Evolutionary conservation across 2,329 filamentous ascomycete species (phyloP).

Genomic region (Cadophora luteo-olivacea): DNA sequence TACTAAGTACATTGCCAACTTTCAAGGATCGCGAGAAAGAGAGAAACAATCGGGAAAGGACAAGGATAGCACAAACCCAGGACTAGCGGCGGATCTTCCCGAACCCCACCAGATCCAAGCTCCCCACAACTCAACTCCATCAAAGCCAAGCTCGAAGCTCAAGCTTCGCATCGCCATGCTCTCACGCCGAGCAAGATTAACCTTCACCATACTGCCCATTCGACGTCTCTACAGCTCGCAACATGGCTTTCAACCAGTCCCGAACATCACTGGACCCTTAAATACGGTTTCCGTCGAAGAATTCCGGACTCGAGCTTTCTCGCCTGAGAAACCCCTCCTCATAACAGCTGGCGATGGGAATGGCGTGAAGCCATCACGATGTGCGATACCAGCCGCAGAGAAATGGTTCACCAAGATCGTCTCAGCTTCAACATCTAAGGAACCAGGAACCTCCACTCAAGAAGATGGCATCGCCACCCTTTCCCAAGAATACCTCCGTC

Average conservation of each 20-base stretch:
- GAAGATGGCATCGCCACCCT: slow-evolving; percentile 12
- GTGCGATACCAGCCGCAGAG: slow-evolving; percentile 55
- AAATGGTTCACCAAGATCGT: slow-evolving; percentile 62
- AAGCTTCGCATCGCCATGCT: slow-evolving; percentile 16
- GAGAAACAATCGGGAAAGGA: too few relatives aligned
- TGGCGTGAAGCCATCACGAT: slow-evolving; percentile 46
- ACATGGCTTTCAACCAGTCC: slow-evolving; percentile 19
- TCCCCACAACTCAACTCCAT: background rate
- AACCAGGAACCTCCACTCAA: background rate
- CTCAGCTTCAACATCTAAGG: background rate
- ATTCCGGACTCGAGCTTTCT: slow-evolving; percentile 62
- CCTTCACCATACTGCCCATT: slow-evolving; percentile 1
- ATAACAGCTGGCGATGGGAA: slow-evolving; percentile 46
- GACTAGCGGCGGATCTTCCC: background rate
- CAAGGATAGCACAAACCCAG: background rate
- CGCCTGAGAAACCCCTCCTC: slow-evolving; percentile 57
- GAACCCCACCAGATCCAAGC: background rate
- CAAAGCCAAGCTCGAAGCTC: background rate
- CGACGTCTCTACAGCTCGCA: slow-evolving; percentile 17
- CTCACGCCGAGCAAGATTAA: slow-evolving; percentile 5
- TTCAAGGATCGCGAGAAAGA: too few relatives aligned
- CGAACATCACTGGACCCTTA: slow-evolving; percentile 30
- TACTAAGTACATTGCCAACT: too few relatives aligned
- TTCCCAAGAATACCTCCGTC: slow-evolving; percentile 45
- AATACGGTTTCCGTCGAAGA: slow-evolving; percentile 45